phyloP scores from a whole-genome alignment of 208 protist genomes.

The Balamuthia mandrillaris region DNA sequence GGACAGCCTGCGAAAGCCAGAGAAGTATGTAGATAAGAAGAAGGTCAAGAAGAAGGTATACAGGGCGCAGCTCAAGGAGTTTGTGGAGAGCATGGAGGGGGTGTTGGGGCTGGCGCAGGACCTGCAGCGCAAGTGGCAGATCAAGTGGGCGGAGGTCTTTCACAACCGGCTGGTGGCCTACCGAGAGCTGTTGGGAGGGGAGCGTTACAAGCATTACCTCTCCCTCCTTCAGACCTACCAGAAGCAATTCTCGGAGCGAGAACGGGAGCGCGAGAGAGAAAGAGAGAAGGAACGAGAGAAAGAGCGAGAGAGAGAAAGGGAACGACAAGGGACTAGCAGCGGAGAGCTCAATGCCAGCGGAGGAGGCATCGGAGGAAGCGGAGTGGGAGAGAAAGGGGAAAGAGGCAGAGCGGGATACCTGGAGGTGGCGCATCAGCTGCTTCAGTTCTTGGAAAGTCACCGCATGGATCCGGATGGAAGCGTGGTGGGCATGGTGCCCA shows the following conservation, averaged over 20 bases:
- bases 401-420: no score
- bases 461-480: constrained; percentile 8
- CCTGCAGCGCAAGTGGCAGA: background rate
- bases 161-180: background rate
- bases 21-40: background rate
- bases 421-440: no score
- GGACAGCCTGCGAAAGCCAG: background rate
- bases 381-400: background rate
- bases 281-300: no score
- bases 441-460: constrained; percentile 1
- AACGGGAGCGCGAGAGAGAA: no score
- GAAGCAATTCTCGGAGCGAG: background rate
- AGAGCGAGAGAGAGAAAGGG: no score
- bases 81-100: background rate
- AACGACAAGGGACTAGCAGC: no score
- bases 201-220: background rate
- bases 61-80: background rate
- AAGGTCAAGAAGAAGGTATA: constrained; percentile 19
- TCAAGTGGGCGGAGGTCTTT: background rate
- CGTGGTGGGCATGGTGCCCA: background rate
- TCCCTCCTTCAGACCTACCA: background rate
- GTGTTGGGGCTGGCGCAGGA: background rate
- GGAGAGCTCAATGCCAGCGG: no score
- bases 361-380: no score
- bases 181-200: background rate